Evolutionary conservation across 2,329 filamentous ascomycete species (phyloP).

Genomic region (Colletotrichum simmondsii): DNA sequence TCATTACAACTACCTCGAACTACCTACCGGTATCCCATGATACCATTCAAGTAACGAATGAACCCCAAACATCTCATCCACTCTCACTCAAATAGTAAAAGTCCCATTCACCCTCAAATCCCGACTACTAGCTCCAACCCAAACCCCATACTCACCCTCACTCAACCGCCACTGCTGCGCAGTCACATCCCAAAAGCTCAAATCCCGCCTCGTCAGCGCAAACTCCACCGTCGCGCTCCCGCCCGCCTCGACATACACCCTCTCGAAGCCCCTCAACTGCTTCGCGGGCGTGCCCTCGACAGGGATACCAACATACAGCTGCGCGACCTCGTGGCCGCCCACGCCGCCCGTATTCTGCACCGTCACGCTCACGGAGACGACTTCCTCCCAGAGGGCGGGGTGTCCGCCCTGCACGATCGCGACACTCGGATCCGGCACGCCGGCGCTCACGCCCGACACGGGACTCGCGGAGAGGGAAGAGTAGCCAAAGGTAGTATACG

Average conservation of each 20-base stretch:
- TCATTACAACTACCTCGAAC: not conserved
- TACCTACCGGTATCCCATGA: not conserved
- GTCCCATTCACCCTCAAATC: conserved; percentile 48
- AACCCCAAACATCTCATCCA: too few relatives aligned
- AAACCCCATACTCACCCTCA: conserved; percentile 38
- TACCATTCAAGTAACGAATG: not conserved
- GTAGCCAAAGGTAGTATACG: conserved; percentile 75
- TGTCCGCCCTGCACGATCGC: conserved; percentile 55
- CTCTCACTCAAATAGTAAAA: conserved; percentile 44
- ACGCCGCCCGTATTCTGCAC: conserved; percentile 54
- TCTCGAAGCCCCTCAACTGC: conserved; percentile 58
- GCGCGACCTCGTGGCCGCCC: conserved; percentile 57
- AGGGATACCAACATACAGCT: conserved; percentile 48
- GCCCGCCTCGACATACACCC: conserved; percentile 53
- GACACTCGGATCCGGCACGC: conserved; percentile 49
- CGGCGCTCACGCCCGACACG: conserved; percentile 33
- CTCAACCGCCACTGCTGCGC: conserved; percentile 62
- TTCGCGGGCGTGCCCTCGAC: conserved; percentile 46
- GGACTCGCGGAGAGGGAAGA: conserved; percentile 45
- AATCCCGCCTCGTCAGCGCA: conserved; percentile 56
- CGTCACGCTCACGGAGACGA: conserved; percentile 51
- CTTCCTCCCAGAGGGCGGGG: conserved; percentile 57
- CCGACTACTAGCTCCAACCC: conserved; percentile 15
- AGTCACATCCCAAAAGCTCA: conserved; percentile 61
- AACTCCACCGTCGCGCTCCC: conserved; percentile 51